These are phyloP conservation scores for Rutidosis leptorrhynchoides DNA, from an alignment of 129 eudicot genomes.

Conservation along the genomic window DNA sequence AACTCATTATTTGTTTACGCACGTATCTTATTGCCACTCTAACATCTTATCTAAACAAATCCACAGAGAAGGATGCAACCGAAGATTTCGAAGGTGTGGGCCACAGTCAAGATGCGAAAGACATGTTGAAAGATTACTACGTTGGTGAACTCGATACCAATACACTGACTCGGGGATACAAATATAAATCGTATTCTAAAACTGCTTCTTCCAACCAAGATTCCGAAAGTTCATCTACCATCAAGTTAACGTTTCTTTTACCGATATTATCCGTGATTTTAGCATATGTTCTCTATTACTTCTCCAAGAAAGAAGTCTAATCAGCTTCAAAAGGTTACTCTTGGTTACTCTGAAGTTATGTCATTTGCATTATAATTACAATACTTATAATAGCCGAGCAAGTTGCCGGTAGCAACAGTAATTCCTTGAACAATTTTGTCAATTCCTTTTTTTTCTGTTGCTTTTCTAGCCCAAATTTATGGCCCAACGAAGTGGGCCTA, in stretches of 20 bases:
- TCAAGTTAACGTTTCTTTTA: conserved; percentile 39
- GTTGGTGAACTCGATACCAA: conserved; percentile 59
- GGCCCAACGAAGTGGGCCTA: too few species aligned
- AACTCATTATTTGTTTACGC: not conserved
- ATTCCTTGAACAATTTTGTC: too few species aligned
- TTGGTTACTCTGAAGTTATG: not conserved
- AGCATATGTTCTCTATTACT: conserved; percentile 50
- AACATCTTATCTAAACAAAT: conserved; percentile 1
- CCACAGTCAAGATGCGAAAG: conserved; percentile 57
- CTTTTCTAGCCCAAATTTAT: too few species aligned
- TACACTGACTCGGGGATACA: conserved; percentile 35
- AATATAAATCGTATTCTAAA: conserved; percentile 17
- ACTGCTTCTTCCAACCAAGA: conserved; percentile 27
- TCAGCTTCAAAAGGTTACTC: not conserved
- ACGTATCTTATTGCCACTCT: not conserved
- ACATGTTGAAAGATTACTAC: conserved; percentile 47
- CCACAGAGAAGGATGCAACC: conserved; percentile 82
- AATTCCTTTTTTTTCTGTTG: too few species aligned
- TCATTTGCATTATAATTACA: not conserved
- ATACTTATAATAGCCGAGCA: too few species aligned
- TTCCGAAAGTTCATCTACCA: conserved; percentile 36
- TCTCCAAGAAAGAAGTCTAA: conserved; percentile 28
- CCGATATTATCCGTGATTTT: conserved; percentile 57
- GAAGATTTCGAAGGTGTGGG: conserved; percentile 79
- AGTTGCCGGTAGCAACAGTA: too few species aligned